Conservation (phyloP, 1,284 basidiomycete genomes). For the Amylostereum areolatum region DNA sequence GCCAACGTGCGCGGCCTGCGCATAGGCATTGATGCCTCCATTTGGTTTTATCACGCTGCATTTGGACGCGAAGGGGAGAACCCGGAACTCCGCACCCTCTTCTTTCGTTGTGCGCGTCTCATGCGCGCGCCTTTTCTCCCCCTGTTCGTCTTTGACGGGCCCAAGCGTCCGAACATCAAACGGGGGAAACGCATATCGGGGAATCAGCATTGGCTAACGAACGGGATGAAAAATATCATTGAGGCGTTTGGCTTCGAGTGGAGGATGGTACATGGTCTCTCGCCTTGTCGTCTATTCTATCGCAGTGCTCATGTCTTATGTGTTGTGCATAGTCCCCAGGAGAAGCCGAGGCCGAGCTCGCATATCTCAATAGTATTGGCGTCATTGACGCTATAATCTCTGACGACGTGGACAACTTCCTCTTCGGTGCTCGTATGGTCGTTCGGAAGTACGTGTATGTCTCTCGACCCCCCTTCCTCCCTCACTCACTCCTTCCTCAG, state of each 20-base stretch:
- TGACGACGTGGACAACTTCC: conserved; percentile 89
- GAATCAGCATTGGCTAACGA: conserved; percentile 56
- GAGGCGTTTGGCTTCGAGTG: conserved; percentile 88
- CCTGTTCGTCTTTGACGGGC: conserved; percentile 94
- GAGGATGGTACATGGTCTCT: conserved; percentile 67
- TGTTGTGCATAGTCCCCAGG: conserved; percentile 65
- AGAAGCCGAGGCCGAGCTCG: conserved; percentile 95
- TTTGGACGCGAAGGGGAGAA: conserved; percentile 75
- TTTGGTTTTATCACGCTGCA: conserved; percentile 78
- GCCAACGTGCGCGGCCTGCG: conserved; percentile 57
- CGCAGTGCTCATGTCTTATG: not conserved
- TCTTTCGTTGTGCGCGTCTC: conserved; percentile 71
- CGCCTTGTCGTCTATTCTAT: not conserved
- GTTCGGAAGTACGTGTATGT: conserved; percentile 69
- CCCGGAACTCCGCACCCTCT: conserved; percentile 68
- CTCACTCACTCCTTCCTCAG: no score
- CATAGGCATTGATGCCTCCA: conserved; percentile 74
- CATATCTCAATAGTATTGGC: conserved; percentile 76
- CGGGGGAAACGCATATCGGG: conserved; percentile 67
- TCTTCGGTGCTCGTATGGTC: conserved; percentile 83
- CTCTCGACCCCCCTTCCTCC: no score
- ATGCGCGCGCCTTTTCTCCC: conserved; percentile 78
- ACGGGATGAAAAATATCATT: conserved; percentile 75
- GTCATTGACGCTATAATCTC: conserved; percentile 87
- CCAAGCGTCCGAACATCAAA: conserved; percentile 78